Conservation (phyloP, 306 rosid species). For the Mimosa pudica region DNA sequence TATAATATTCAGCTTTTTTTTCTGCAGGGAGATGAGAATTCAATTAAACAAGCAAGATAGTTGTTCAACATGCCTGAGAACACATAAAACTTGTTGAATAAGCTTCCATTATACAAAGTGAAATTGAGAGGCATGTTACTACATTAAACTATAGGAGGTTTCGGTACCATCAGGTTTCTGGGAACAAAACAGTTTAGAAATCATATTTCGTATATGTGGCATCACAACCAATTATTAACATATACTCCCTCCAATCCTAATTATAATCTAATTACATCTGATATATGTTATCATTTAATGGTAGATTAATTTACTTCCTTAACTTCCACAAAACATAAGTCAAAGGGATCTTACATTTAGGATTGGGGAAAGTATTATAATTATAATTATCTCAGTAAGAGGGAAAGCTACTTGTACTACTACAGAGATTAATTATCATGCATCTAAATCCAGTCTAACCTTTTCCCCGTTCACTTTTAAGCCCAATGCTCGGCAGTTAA, state of each 20-base stretch:
- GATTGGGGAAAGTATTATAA: too few species aligned
- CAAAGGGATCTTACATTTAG: too few species aligned
- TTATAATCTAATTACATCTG: too few species aligned
- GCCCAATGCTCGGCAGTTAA: not conserved
- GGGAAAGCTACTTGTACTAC: not conserved
- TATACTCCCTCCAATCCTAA: not conserved
- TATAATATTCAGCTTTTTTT: constrained; percentile 67
- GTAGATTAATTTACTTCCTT: too few species aligned
- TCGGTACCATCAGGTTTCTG: constrained; percentile 1
- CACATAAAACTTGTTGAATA: not conserved
- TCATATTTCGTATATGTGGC: not conserved
- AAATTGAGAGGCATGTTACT: not conserved
- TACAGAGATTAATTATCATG: not conserved
- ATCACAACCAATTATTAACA: not conserved
- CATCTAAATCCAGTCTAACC: not conserved
- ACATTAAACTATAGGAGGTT: not conserved
- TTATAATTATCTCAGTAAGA: not conserved
- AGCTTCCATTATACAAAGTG: not conserved
- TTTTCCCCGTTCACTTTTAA: not conserved
- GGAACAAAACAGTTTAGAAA: constrained; percentile 8
- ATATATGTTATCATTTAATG: too few species aligned
- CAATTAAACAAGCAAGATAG: constrained; percentile 16
- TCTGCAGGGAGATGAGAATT: constrained; percentile 47
- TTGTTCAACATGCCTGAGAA: not conserved
- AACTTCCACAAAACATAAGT: too few species aligned